Conservation (phyloP, 2,329 filamentous ascomycete genomes). For the Dryadomyces quercivorus region DNA sequence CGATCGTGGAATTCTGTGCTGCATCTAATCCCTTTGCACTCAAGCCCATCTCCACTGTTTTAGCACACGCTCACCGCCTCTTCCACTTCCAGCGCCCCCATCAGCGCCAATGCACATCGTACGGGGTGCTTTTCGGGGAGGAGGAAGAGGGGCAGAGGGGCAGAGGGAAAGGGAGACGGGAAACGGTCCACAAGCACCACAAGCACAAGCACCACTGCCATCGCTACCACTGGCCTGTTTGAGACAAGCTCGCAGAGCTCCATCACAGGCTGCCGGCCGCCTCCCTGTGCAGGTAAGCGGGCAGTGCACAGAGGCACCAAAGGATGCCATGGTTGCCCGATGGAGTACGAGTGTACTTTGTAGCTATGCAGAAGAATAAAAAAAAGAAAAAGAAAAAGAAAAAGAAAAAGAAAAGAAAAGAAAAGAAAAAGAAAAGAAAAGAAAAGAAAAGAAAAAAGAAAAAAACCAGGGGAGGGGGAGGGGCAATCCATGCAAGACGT, state of each 20-base stretch:
- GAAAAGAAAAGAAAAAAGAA: too few species aligned
- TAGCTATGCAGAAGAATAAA: too few species aligned
- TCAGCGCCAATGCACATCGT: background rate
- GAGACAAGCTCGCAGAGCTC: background rate
- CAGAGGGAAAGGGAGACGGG: background rate
- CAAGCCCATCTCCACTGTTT: background rate
- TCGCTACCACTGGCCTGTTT: background rate
- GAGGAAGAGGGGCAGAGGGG: background rate
- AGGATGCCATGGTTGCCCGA: background rate
- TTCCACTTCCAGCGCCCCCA: background rate
- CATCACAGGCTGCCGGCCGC: background rate
- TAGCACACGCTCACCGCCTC: conserved; percentile 1
- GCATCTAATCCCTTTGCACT: background rate
- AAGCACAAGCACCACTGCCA: background rate
- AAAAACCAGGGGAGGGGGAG: too few species aligned
- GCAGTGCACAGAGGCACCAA: background rate
- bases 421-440: too few species aligned
- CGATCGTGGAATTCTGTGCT: background rate
- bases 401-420: too few species aligned
- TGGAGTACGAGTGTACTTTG: background rate
- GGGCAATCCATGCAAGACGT: background rate
- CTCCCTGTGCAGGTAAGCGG: background rate
- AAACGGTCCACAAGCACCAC: background rate
- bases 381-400: too few species aligned
- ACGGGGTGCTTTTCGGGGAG: background rate